Conservation (phyloP, 176 grass and related monocot species). For the Avena atlantica region DNA sequence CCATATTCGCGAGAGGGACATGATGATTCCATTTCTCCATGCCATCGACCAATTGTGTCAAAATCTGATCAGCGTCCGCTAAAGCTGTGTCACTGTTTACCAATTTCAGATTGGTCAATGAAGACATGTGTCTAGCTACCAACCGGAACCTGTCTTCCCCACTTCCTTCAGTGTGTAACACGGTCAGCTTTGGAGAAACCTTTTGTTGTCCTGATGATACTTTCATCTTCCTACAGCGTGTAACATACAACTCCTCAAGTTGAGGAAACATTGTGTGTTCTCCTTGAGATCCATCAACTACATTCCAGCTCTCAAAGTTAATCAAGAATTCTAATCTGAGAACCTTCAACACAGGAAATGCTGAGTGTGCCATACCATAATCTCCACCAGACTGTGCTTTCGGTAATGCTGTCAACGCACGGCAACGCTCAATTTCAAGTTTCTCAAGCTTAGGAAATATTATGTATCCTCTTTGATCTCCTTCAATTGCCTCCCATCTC, state of each 20-base stretch:
- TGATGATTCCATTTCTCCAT: neutral
- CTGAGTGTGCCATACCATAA: neutral
- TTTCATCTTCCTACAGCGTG: neutral
- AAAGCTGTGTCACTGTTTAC: no score
- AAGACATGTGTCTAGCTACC: neutral
- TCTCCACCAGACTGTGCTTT: neutral
- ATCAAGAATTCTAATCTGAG: neutral
- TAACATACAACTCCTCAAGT: neutral
- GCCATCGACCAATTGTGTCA: neutral
- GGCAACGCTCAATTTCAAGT: neutral
- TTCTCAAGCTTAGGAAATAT: neutral
- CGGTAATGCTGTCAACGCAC: neutral
- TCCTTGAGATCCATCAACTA: neutral
- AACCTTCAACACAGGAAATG: neutral
- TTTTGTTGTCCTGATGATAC: neutral
- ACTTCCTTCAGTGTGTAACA: no score
- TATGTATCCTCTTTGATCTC: neutral
- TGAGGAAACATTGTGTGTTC: neutral
- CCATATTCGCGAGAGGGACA: neutral
- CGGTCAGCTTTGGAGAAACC: neutral
- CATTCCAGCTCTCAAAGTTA: neutral
- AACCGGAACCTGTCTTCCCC: neutral
- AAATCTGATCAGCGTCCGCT: neutral
- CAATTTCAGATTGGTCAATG: neutral
- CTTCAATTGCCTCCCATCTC: neutral